Evolutionary conservation across 108 stramenopile genomes (phyloP), one percentile per base, ranked within the genome.

Genomic region (Cyclostephanos invisitatus): DNA sequence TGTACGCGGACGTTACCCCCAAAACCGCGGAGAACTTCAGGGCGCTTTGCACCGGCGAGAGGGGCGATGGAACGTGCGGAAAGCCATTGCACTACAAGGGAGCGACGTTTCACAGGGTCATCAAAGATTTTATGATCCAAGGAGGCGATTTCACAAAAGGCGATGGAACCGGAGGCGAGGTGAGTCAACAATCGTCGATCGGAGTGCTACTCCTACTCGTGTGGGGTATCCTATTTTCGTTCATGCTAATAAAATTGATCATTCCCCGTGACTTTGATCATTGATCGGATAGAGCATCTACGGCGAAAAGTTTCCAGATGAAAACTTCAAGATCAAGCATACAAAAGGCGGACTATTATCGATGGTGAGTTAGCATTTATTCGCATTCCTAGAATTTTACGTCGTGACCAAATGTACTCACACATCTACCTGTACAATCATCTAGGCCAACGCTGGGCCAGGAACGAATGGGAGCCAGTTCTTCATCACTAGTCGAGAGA

Each of bases 1-100:
- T 99, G 29, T 98, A 94, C 76, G 91, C 82, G 7, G 97, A 98
- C 59, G 79, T 91, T 24, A 86, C 85, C 8, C 99, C 99, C 8
- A 98, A 96, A 68, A 99, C 99, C 47, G 97, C 97, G 9, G 96
- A 98, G 64, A 99, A 99, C 79, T 99, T 99, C 82, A 70, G 91
- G 53, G 68, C 81, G 46, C 74, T 99, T 35, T 99, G 99, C 74
- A 97, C 97, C 25, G 98, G 98, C 21, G 97, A 99, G 74, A 89
- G 91, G 78, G 94, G 96, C 24, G 56, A 57, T 3, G 88, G 89
- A 9, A 56, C 36, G 8, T 51, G 62, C 24, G 97, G 94, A 21
- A 90, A 90, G 40, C 93, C 90, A 8, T 70, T 98, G 48, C 91
- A 96, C 72, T 98, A 84, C 91, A 96, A 96, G 85, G 94, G 93